These are phyloP conservation scores for Flammula alnicola DNA, from an alignment of 1,284 basidiomycete genomes.

Conservation along the genomic window DNA sequence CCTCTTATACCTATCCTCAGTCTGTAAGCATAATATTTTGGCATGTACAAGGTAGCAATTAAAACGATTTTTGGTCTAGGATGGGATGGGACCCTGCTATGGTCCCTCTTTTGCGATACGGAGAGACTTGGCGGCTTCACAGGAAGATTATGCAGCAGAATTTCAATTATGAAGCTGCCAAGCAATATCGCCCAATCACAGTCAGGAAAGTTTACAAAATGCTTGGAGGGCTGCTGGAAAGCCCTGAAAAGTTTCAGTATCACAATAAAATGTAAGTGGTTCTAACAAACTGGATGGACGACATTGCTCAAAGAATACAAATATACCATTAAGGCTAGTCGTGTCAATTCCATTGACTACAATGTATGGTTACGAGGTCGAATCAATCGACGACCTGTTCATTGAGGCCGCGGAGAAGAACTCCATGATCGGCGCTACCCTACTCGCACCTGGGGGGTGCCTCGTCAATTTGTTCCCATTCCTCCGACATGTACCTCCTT, in stretches of 20 bases:
- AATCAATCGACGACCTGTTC: conserved; percentile 28
- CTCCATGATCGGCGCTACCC: conserved; percentile 7
- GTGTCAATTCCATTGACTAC: conserved; percentile 29
- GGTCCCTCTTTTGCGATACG: conserved; percentile 28
- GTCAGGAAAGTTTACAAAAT: conserved; percentile 26
- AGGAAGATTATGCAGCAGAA: conserved; percentile 33
- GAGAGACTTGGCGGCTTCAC: conserved; percentile 30
- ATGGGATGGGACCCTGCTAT: conserved; percentile 30
- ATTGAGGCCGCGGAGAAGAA: conserved; percentile 23
- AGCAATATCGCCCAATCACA: conserved; percentile 25
- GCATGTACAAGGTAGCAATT: neutral
- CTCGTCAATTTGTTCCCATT: conserved; percentile 25
- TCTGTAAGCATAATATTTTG: conserved; percentile 18
- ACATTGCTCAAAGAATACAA: too few relatives aligned
- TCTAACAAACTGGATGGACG: neutral
- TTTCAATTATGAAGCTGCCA: conserved; percentile 26
- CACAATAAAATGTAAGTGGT: conserved; percentile 31
- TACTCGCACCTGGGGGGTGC: conserved; percentile 18
- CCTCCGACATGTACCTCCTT: conserved; percentile 35
- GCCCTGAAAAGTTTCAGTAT: conserved; percentile 25
- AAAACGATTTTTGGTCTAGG: conserved; percentile 10
- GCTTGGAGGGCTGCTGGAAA: conserved; percentile 23
- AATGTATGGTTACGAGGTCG: conserved; percentile 29
- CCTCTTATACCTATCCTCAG: conserved; percentile 30
- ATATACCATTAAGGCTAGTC: conserved; percentile 20